Base-by-base conservation (phyloP, 129 eudicot species). In the Sambucus nigra region DNA sequence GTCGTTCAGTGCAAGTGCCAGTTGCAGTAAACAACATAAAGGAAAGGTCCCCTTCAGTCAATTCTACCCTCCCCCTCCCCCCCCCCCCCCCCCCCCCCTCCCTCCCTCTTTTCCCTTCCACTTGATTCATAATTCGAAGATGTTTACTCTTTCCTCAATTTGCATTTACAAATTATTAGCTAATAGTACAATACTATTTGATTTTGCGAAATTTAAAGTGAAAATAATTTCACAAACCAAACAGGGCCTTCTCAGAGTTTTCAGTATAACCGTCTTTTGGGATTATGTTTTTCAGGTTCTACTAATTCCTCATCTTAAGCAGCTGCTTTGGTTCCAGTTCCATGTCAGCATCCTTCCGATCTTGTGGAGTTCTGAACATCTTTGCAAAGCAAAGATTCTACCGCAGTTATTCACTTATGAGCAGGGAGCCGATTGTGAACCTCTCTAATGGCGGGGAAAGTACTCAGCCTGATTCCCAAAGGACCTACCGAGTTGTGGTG, bases 401-500 rank as follows among this genome's bases (percentile, higher is more conserved):
- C 55, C 40, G 55, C 31, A 21, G 60, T 41, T 59, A 57, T 61
- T 61, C 70, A 47, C 27, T 5, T 28, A 83, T 73, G 83, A 67
- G 25, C 53, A 60, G 59, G 20, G 67, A 63, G 7, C 23, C 69
- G 3, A 14, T 18, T 21, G 45, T 16, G 39, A 47, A 42, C 61
- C 22, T 20, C 58, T 65, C 68, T 18, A 62, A 49, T 73, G 80
- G 77, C 25, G 50, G 17, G 6, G 38, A 13, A 1, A 54, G 39
- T 16, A 25, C 47, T 46, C 65, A 60, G n/a, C 61, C 70, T 24
- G 39, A 38, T 21, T 28, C 69, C 8, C 70, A 39, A 25, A 72
- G 80, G 65, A 85, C 69, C 16, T 80, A 80, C 71, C 89, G 80
- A 55, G 82, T 85, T 55, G 89, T 85, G 26, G 89, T 80, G 16